Conservation (phyloP, 2,329 filamentous ascomycete species). For the Cordyceps cicadae region DNA sequence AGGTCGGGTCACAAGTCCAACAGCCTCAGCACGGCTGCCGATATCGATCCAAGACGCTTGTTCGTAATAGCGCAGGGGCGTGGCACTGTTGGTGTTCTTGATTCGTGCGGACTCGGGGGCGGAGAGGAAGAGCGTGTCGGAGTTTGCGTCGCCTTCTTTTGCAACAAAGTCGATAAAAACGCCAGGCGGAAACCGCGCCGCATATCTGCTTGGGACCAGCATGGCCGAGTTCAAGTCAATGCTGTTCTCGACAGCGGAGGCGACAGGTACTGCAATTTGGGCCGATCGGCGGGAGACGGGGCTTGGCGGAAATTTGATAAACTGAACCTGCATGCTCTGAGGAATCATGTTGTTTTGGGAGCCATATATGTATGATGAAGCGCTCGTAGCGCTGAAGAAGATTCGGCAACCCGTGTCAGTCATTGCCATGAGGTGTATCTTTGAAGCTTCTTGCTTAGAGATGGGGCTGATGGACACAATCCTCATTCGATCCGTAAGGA, state of each 20-base stretch:
- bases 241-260: constrained; percentile 26
- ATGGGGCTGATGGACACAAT: constrained; percentile 86
- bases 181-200: constrained; percentile 68
- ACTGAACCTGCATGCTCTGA: constrained; percentile 95
- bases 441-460: constrained; percentile 66
- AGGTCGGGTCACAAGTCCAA: constrained; percentile 66
- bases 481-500: constrained; percentile 60
- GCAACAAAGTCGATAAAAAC: constrained; percentile 82
- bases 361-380: constrained; percentile 56
- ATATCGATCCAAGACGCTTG: constrained; percentile 68
- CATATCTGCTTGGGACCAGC: constrained; percentile 42
- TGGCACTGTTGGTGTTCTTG: constrained; percentile 45
- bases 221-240: constrained; percentile 42
- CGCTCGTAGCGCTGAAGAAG: constrained; percentile 82
- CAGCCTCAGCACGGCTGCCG: constrained; percentile 63
- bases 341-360: constrained; percentile 58
- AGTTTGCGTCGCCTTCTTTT: constrained; percentile 48
- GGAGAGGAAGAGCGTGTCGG: constrained; percentile 71
- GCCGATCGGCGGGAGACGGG: constrained; percentile 21
- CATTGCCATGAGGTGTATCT: constrained; percentile 81
- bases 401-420: constrained; percentile 86
- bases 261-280: constrained; percentile 18
- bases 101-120: constrained; percentile 86
- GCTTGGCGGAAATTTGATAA: constrained; percentile 83
- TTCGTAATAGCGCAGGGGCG: constrained; percentile 61